A percentile compares a stretch with the other conserved stretches of the same genome.
Conservation (phyloP, 768 basidiomycete species). For the Neoboletus subvelutipes region DNA sequence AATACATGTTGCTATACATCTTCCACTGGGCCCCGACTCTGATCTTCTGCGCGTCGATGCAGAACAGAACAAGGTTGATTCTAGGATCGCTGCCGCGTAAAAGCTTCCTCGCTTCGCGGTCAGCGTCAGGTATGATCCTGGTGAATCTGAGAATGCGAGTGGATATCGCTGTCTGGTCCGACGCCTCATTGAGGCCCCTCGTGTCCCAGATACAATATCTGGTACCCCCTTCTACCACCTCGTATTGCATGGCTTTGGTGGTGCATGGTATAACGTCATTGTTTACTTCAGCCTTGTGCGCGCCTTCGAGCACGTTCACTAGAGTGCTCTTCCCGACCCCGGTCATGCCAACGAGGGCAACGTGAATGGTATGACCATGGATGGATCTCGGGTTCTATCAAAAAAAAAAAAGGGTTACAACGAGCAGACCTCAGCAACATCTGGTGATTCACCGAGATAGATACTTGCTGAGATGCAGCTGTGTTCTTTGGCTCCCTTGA, state of each 20-base stretch:
- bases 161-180: background rate
- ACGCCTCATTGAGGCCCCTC: slow-evolving; percentile 24
- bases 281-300: slow-evolving; percentile 8
- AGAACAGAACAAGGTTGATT: slow-evolving; percentile 22
- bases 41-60: slow-evolving; percentile 21
- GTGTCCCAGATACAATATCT: slow-evolving; percentile 25
- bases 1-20: slow-evolving; percentile 17
- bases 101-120: slow-evolving; percentile 16
- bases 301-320: slow-evolving; percentile 23
- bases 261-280: slow-evolving; percentile 24
- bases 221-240: slow-evolving; percentile 1
- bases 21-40: slow-evolving; percentile 14
- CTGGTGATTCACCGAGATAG: background rate
- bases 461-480: background rate
- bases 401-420: background rate
- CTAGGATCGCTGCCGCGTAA: slow-evolving; percentile 9
- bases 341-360: slow-evolving; percentile 25
- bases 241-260: background rate
- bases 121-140: slow-evolving; percentile 12
- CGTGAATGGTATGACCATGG: background rate
- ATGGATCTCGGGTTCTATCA: background rate
- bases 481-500: background rate
- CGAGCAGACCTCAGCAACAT: background rate
- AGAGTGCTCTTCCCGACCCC: slow-evolving; percentile 30
- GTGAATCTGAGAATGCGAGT: background rate